Base-by-base conservation (phyloP, 1,284 basidiomycete genomes). In the Neonothopanus nambi region DNA sequence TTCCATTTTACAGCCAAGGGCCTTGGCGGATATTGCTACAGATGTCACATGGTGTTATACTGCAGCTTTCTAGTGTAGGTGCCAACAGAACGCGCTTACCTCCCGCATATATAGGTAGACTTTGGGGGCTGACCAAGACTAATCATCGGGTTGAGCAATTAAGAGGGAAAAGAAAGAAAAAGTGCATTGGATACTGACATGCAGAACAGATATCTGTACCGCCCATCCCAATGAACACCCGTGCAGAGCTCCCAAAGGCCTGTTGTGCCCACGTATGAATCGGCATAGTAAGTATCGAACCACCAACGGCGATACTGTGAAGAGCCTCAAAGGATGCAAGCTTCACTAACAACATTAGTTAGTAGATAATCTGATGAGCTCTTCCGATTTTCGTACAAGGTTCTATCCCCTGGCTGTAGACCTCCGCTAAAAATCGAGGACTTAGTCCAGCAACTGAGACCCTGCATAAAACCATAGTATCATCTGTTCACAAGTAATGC, bases 131-230 rank as follows among this genome's bases (percentile, higher is more conserved):
- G 3, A 70, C 71, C 4, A 83, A 74, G 56, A 86, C 84, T 85
- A 18, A 12, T 48, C 0, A 17, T 8, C 3, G 9, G 30, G 9
- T 33, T 2, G 2, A 42, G 48, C 8, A 45, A 30, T 5, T 24
- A 15, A 35, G 13, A 26, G 45, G 33, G 46, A 47, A 33, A 33
- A 3, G 13, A 33, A 44, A 17, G 21, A 9, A 24, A 15, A 20
- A 28, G 37, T 5, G 20, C 23, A 33, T 36, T 20, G 17, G 7
- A 38, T 11, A 51, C 84, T 66, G 61, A 87, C 86, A 83, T 33
- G 75, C 70, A 54, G 76, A 66, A 69, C 89, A 93, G 5, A 95
- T 85, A 65, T 95, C 93, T 15, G 93, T 94, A 5, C 90, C 91
- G 18, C 89, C 93, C 12, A 91, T 1, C 85, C 77, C 9, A 84